phyloP scores from a whole-genome alignment of 345 rosid species.

The Psidium friedrichsthalianum region DNA sequence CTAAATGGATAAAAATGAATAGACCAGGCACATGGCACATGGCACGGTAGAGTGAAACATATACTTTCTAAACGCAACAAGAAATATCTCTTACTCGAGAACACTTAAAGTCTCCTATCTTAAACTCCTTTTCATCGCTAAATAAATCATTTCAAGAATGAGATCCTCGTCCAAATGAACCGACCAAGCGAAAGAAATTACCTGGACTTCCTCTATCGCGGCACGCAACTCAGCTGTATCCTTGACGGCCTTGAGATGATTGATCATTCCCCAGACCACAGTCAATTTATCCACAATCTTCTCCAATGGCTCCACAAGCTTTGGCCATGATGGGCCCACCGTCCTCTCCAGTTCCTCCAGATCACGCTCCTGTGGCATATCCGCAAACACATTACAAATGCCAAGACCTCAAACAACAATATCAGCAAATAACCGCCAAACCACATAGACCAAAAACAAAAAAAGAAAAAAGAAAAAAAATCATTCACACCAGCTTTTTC shows the following conservation, averaged over 20 bases:
- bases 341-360: slow-evolving; percentile 62
- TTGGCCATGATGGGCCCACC: slow-evolving; percentile 78
- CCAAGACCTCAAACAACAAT: not conserved
- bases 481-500: slow-evolving; percentile 41
- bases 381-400: not conserved
- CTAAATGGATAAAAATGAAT: not conserved
- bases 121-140: not conserved
- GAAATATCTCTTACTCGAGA: not conserved
- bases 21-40: not conserved
- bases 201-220: slow-evolving; percentile 95
- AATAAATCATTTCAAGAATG: not conserved
- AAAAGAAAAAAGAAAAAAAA: not conserved
- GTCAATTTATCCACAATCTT: slow-evolving; percentile 53
- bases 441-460: no score
- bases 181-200: not conserved
- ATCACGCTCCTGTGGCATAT: slow-evolving; percentile 40
- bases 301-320: slow-evolving; percentile 89
- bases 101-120: not conserved
- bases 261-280: slow-evolving; percentile 71
- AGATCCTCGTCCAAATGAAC: not conserved
- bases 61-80: not conserved
- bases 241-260: slow-evolving; percentile 81
- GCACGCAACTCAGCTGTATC: slow-evolving; percentile 81
- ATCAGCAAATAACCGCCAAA: not conserved
- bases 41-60: not conserved